A percentile compares a stretch with the other conserved stretches of the same genome.
These are phyloP conservation scores for Ustilago nuda DNA, from an alignment of 1,284 basidiomycete genomes.

Conservation along the genomic window DNA sequence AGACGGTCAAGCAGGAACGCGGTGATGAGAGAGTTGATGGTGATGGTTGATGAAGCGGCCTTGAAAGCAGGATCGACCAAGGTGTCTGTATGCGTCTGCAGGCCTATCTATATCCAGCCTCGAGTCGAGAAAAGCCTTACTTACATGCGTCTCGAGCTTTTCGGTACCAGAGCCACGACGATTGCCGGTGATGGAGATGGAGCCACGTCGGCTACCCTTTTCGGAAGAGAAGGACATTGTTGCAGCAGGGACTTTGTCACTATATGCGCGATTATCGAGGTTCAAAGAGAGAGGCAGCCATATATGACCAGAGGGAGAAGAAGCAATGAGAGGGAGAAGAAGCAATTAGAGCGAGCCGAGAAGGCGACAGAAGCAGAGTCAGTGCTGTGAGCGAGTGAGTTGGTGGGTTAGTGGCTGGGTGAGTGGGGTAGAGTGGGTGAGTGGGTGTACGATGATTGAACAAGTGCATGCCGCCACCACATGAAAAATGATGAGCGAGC, in stretches of 20 bases:
- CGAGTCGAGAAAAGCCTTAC: constrained; percentile 10
- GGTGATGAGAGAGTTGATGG: not conserved
- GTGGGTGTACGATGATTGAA: constrained; percentile 3
- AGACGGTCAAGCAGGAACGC: not conserved
- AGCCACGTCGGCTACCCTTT: constrained; percentile 45
- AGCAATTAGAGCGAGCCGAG: not conserved
- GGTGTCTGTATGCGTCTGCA: not conserved
- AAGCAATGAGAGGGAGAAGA: not conserved
- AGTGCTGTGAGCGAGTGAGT: not conserved
- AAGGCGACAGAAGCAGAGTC: not conserved
- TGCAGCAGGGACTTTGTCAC: not conserved
- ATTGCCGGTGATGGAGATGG: constrained; percentile 44
- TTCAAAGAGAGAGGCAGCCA: not conserved
- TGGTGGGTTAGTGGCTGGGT: not conserved
- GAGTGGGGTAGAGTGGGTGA: not conserved
- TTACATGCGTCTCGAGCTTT: constrained; percentile 59
- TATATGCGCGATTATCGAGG: not conserved
- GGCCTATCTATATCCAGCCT: not conserved
- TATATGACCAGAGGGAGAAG: not conserved
- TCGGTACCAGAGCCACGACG: constrained; percentile 62
- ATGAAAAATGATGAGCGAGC: constrained; percentile 7
- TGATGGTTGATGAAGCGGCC: not conserved
- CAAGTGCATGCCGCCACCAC: not conserved
- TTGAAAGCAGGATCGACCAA: not conserved
- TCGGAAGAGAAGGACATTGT: constrained; percentile 50